These are phyloP conservation scores for Plectosphaerella plurivora DNA, from an alignment of 2,329 filamentous ascomycete species.

Conservation along the genomic window DNA sequence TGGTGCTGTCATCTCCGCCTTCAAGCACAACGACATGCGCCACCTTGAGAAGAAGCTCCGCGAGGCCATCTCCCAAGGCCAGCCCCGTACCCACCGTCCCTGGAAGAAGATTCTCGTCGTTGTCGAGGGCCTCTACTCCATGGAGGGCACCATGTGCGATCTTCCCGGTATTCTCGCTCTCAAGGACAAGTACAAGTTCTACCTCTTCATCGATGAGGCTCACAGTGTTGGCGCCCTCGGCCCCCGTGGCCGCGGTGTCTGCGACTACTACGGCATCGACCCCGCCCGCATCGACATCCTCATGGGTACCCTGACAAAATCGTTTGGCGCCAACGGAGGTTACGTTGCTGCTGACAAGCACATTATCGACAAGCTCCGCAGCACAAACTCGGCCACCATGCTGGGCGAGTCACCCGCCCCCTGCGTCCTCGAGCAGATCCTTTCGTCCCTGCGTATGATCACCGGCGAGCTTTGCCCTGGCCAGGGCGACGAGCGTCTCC, in stretches of 20 bases:
- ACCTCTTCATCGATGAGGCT: slow-evolving; percentile 92
- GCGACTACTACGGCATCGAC: slow-evolving; percentile 94
- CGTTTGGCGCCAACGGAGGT: slow-evolving; percentile 95
- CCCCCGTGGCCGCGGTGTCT: slow-evolving; percentile 83
- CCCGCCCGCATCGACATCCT: slow-evolving; percentile 86
- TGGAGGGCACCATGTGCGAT: slow-evolving; percentile 99
- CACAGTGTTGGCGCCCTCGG: slow-evolving; percentile 94
- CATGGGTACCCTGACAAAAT: slow-evolving; percentile 98
- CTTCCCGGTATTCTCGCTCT: slow-evolving; percentile 82
- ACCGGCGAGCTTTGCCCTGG: slow-evolving; percentile 81
- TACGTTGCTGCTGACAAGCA: slow-evolving; percentile 87
- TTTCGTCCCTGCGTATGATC: slow-evolving; percentile 82
- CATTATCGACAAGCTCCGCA: slow-evolving; percentile 87
- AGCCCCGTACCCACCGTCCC: slow-evolving; percentile 94
- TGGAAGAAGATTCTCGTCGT: slow-evolving; percentile 99
- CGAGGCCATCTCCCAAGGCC: slow-evolving; percentile 91
- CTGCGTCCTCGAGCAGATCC: slow-evolving; percentile 85
- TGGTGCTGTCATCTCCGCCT: slow-evolving; percentile 90
- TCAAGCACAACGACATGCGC: slow-evolving; percentile 95
- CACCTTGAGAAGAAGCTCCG: slow-evolving; percentile 82
- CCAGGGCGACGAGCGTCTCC: slow-evolving; percentile 91
- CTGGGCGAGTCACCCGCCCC: slow-evolving; percentile 86
- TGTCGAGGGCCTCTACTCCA: slow-evolving; percentile 95
- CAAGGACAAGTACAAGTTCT: slow-evolving; percentile 96
- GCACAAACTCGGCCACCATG: slow-evolving; percentile 79